Conservation (phyloP, 2,329 filamentous ascomycete species). For the Dendryphion nanum region DNA sequence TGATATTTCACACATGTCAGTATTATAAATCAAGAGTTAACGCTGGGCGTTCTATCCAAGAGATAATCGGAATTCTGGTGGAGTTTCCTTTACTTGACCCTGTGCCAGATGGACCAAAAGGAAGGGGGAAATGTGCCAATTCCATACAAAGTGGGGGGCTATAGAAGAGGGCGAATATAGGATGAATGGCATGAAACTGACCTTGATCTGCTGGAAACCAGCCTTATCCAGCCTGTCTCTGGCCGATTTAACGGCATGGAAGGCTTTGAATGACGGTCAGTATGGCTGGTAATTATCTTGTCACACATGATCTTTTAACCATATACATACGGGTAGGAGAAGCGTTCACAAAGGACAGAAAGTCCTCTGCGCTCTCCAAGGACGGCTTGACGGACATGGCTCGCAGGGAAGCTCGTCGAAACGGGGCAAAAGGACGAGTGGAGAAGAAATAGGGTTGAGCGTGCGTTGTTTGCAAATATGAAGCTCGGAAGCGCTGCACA, state of each 20-base stretch:
- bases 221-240: constrained; percentile 74
- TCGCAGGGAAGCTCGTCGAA: constrained; percentile 16
- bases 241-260: constrained; percentile 85
- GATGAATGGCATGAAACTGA: constrained; percentile 27
- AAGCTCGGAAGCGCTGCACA: constrained; percentile 4
- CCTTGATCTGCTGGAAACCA: constrained; percentile 82
- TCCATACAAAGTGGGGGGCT: too few relatives aligned
- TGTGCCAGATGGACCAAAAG: too few relatives aligned
- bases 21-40: too few relatives aligned
- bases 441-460: constrained; percentile 8
- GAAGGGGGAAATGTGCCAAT: too few relatives aligned
- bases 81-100: too few relatives aligned
- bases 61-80: too few relatives aligned
- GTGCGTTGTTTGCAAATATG: constrained; percentile 6
- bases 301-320: too few relatives aligned
- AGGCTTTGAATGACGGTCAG: constrained; percentile 59
- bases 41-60: too few relatives aligned
- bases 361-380: constrained; percentile 66
- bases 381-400: constrained; percentile 41
- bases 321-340: constrained; percentile 78
- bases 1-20: too few relatives aligned
- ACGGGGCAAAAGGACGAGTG: constrained; percentile 10
- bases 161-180: background rate
- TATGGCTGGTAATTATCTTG: constrained; percentile 3
- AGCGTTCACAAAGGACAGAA: constrained; percentile 89